Percentiles rank a stretch among this genome's conserved stretches.
Conservation (phyloP, 208 protist genomes). For the Wallacemonas sp. region DNA sequence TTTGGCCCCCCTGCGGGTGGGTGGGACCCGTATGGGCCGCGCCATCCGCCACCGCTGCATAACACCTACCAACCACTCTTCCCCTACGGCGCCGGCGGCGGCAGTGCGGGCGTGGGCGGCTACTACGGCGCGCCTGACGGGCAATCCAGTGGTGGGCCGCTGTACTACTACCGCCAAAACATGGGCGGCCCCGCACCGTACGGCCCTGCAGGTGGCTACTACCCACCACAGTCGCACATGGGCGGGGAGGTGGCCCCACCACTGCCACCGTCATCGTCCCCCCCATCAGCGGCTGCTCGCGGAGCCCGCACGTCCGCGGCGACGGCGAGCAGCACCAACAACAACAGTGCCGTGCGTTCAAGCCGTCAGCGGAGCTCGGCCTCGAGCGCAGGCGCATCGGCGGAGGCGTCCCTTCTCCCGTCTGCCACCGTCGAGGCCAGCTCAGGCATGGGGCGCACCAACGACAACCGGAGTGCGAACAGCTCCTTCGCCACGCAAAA, state of each 20-base stretch:
- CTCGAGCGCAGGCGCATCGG: neutral
- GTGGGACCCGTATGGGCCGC: neutral
- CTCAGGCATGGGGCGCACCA: neutral
- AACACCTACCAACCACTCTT: neutral
- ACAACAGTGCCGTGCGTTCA: constrained; percentile 7
- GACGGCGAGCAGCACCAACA: constrained; percentile 7
- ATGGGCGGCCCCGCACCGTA: neutral
- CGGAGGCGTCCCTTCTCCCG: too few relatives aligned
- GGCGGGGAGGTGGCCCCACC: too few relatives aligned
- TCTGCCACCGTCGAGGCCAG: neutral
- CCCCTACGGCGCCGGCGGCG: neutral
- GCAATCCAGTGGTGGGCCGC: neutral
- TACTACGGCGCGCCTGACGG: constrained; percentile 1
- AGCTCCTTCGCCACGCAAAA: constrained; percentile 1
- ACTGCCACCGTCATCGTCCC: neutral
- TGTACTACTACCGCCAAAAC: neutral
- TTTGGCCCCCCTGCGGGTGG: neutral
- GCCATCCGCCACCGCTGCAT: neutral
- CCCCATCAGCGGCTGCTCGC: neutral
- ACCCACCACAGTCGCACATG: too few relatives aligned
- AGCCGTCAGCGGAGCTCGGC: neutral
- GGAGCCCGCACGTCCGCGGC: neutral
- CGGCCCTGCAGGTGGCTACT: too few relatives aligned
- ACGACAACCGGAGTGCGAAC: neutral
- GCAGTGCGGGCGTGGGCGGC: neutral